phyloP scores from a whole-genome alignment of 768 basidiomycete species.

The Hydnomerulius pinastri region DNA sequence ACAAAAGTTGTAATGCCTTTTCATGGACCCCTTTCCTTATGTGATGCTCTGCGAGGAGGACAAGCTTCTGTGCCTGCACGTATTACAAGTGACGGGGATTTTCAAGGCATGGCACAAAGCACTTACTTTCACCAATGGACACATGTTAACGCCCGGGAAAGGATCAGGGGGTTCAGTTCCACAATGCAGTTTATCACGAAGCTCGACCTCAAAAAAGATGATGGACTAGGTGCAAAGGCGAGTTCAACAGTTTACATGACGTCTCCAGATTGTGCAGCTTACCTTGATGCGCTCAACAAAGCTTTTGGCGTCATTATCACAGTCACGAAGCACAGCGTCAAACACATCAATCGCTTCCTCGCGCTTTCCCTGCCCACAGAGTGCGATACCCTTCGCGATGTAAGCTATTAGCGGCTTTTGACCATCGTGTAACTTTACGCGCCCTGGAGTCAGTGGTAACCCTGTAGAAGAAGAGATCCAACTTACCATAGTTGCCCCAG shows the following conservation, averaged over 20 bases:
- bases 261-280: background rate
- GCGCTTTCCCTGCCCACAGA: background rate
- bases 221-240: background rate
- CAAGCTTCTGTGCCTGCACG: slow-evolving; percentile 5
- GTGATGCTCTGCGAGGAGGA: slow-evolving; percentile 5
- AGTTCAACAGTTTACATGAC: background rate
- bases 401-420: slow-evolving; percentile 10
- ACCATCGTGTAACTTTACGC: background rate
- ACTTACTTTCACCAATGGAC: background rate
- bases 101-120: background rate
- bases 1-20: slow-evolving; percentile 1
- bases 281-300: slow-evolving; percentile 16
- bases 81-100: no score
- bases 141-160: background rate
- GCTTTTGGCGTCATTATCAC: background rate
- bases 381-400: slow-evolving; percentile 14
- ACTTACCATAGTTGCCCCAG: background rate
- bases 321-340: background rate
- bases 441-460: background rate
- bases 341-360: slow-evolving; percentile 5
- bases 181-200: background rate
- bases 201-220: slow-evolving; percentile 1
- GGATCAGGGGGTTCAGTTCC: background rate
- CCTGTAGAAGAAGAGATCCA: background rate
- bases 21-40: background rate